Base-by-base conservation (phyloP, 176 grass and related monocot genomes). In the Luzula sylvatica region DNA sequence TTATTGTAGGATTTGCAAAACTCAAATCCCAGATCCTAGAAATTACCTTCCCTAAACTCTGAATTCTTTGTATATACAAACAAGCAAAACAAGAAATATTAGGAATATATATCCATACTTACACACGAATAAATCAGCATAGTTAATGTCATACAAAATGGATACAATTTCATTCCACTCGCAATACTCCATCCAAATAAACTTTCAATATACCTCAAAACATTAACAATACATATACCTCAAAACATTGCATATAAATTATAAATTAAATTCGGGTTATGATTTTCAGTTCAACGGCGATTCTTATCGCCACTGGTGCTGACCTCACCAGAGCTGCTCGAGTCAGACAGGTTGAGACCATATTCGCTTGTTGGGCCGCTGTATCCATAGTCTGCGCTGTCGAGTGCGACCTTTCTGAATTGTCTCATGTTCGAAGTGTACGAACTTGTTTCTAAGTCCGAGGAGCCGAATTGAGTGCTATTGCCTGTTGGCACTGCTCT, bases 401-500 rank as follows among this genome's bases (percentile, higher is more conserved):
- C 81, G 3, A 98, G 83, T 1, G 81, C 92, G 25, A 80, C 38
- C 60, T 77, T 56, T 54, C 78, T 82, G 32, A 98, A 55, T 38
- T n/a, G 67, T 48, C 19, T 74, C 11, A 98, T 75, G 64, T 86
- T 69, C 0, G 81, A 19, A 8, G 72, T 69, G 71, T 98, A 98
- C 45, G 78, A 79, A 38, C 73, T 63, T 9, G 85, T 74, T 11
- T 90, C 92, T 15, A 47, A 53, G 23, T 79, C 87, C 1, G 87
- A 79, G 16, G 81, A 77, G 69, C 55, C 80, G 46, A 90, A 90
- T 26, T 82, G 30, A 52, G 73, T 70, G 78, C 78, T 98, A 53
- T 98, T 80, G 17, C 92, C 92, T 0, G n/a, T n/a, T 0, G 85
- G 85, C 60, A 77, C 90, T 32, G 77, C 65, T 26, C 92, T 81